Evolutionary conservation across 163 green algal genomes (phyloP).

Genomic region (Prototheca stagnorum): DNA sequence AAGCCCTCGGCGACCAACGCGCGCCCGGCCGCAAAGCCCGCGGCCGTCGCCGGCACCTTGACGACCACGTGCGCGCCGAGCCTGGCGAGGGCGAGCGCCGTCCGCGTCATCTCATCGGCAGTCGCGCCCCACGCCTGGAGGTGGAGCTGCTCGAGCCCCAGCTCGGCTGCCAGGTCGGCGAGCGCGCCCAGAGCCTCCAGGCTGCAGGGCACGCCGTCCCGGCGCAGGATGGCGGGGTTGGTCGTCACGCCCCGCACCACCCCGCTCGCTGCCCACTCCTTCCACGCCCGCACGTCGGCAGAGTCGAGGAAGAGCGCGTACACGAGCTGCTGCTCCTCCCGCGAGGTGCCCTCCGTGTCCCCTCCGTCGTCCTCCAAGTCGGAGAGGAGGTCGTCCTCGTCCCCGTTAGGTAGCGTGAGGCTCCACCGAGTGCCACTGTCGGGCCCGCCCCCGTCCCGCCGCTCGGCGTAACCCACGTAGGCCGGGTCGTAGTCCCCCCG

Average conservation of each 20-base stretch:
- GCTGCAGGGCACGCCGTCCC: conserved; percentile 43
- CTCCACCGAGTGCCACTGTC: no score
- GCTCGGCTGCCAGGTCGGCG: conserved; percentile 21
- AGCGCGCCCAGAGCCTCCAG: conserved; percentile 21
- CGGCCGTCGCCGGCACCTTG: conserved; percentile 54
- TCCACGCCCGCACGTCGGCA: conserved; percentile 28
- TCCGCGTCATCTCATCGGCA: conserved; percentile 29
- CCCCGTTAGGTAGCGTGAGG: no score
- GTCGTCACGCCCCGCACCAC: conserved; percentile 53
- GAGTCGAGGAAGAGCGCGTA: conserved; percentile 47
- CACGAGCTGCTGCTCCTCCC: background rate
- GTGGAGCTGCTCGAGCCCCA: conserved; percentile 45
- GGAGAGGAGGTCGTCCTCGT: conserved; percentile 2
- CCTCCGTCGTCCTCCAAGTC: conserved; percentile 6
- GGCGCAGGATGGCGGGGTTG: conserved; percentile 60
- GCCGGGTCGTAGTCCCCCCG: no score
- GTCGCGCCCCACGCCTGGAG: conserved; percentile 61
- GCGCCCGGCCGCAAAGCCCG: conserved; percentile 36
- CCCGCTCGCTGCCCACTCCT: conserved; percentile 9
- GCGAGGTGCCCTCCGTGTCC: no score
- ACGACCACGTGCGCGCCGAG: conserved; percentile 45
- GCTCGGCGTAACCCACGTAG: no score
- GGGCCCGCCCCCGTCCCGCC: no score
- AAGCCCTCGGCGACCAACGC: conserved; percentile 35
- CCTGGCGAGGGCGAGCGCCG: conserved; percentile 30